phyloP scores from a whole-genome alignment of 2,329 filamentous ascomycete species.

The Cercospora brassicicola region DNA sequence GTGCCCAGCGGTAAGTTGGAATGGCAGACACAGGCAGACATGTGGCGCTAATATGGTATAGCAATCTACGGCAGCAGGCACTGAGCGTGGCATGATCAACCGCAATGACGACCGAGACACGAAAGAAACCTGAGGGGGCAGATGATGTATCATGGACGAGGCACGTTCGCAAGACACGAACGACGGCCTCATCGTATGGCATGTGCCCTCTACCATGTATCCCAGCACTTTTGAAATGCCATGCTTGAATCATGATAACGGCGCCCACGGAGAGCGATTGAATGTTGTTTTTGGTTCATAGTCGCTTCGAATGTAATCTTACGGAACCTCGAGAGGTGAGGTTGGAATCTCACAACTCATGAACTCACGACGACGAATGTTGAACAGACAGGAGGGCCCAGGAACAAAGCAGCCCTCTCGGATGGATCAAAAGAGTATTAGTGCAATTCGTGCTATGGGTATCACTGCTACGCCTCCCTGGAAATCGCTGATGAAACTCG shows the following conservation, averaged over 20 bases:
- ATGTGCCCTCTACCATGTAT: conserved; percentile 5
- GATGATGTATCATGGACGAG: conserved; percentile 15
- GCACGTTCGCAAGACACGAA: conserved; percentile 5
- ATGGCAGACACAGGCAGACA: neutral
- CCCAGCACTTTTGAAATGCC: conserved; percentile 6
- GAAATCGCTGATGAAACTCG: neutral
- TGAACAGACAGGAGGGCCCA: neutral
- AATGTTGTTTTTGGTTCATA: conserved; percentile 20
- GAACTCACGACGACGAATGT: neutral
- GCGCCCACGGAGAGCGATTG: conserved; percentile 27
- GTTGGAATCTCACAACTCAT: neutral
- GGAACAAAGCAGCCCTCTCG: neutral
- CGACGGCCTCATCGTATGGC: neutral
- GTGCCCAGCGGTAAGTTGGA: conserved; percentile 72
- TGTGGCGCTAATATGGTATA: conserved; percentile 16
- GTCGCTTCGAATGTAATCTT: conserved; percentile 24
- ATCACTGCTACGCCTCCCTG: conserved; percentile 23
- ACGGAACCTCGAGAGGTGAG: conserved; percentile 7
- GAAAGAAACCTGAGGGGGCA: conserved; percentile 17
- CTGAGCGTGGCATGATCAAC: neutral
- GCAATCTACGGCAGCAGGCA: conserved; percentile 30
- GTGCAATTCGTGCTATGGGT: conserved; percentile 24
- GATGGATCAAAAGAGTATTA: conserved; percentile 14
- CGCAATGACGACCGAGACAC: conserved; percentile 13
- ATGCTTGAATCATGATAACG: conserved; percentile 24